Evolutionary conservation across 768 basidiomycete species (phyloP).

Genomic region (Phlebiopsis flavidoalba): DNA sequence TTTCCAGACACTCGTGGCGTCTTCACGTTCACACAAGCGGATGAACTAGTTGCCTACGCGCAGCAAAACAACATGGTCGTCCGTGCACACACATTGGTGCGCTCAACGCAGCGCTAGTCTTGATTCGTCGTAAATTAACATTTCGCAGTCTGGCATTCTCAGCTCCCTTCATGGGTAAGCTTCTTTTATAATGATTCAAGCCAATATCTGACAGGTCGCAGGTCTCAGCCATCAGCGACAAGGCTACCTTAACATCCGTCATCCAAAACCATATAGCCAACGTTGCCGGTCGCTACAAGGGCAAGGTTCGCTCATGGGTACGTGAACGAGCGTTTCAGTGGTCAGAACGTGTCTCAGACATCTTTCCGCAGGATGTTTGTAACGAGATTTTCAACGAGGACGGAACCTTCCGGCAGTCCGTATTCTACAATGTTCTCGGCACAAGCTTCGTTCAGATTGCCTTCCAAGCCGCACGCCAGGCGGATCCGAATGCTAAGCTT

Average conservation of each 20-base stretch:
- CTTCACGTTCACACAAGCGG: constrained; percentile 25
- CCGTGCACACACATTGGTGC: constrained; percentile 27
- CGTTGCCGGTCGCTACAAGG: constrained; percentile 29
- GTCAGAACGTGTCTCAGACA: background rate
- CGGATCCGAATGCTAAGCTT: constrained; percentile 44
- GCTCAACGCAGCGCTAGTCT: background rate
- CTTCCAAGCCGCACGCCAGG: constrained; percentile 43
- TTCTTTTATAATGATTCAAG: background rate
- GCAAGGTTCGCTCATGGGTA: constrained; percentile 34
- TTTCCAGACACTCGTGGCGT: constrained; percentile 17
- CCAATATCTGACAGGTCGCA: background rate
- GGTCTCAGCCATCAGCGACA: constrained; percentile 22
- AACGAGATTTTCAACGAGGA: constrained; percentile 49
- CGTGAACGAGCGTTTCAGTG: background rate
- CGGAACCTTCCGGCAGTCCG: constrained; percentile 39
- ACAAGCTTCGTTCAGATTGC: constrained; percentile 46
- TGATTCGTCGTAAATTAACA: background rate
- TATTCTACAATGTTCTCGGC: constrained; percentile 47
- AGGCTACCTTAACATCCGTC: constrained; percentile 24
- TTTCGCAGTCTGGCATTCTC: constrained; percentile 27
- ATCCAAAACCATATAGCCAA: constrained; percentile 31
- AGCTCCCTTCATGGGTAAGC: constrained; percentile 24
- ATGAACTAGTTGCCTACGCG: constrained; percentile 28
- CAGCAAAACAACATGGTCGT: constrained; percentile 22
- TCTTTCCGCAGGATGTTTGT: constrained; percentile 12